Evolutionary conservation across 2,329 filamentous ascomycete genomes (phyloP), one percentile per base, ranked within the genome.

Genomic region (Nemania bipapillata): DNA sequence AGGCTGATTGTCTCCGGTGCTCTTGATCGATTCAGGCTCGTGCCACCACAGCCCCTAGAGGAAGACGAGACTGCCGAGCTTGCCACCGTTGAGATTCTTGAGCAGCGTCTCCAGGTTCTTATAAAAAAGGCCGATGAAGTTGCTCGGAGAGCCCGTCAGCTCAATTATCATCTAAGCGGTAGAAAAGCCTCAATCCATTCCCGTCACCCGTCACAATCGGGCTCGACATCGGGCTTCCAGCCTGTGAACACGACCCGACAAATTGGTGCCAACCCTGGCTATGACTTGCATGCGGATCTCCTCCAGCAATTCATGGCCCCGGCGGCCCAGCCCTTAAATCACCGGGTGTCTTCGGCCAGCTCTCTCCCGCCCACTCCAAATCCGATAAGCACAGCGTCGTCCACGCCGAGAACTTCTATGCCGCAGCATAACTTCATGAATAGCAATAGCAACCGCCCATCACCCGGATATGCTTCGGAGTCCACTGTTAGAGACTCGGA

Each of bases 21-120:
- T 72, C 88, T 94, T 11, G 92, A 96, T 79, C 90, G 93, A 77
- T 84, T 86, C 66, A 75, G 75, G 20, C 87, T 94, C 80, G 93
- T 94, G 20, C 91, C 93, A 1, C 90, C 91, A 15, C 89, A 94
- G 71, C 92, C 93, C 0, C 90, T 96, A 56, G 89, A 92, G 66
- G 93, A 96, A 77, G 93, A 97, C 76, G 94, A 97, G 80, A 89
- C 91, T 77, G 93, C 93, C 72, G 93, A 97, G 78, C 80, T 96
- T 42, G 92, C 90, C 12, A 95, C 93, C 0, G 83, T 96, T 74
- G 92, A 96, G 74, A 94, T 96, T 58, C 80, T 97, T 30, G 92
- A 97, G 79, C 89, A 90, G 78, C 91, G 93, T 70, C 83, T 96
- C 40, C 88, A 89, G 42, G 86, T 91, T 72, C 87, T 97, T 50